Evolutionary conservation across 331 rosid genomes (phyloP), one percentile per base, ranked within the genome.

Genomic region (Phaseolus coccineus): DNA sequence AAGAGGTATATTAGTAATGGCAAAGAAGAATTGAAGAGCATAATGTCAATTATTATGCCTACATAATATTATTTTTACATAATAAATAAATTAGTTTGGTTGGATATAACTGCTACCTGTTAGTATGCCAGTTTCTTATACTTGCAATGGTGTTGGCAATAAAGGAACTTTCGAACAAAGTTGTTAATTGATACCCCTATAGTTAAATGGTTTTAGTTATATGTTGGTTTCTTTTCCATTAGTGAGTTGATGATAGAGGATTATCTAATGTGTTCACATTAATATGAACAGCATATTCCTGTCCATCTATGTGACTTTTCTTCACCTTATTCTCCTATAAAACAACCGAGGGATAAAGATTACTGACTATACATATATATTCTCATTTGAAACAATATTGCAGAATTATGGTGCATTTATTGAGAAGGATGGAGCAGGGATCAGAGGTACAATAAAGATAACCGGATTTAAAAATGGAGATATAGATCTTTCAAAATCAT

Each of bases 371-470:
- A 72, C 76, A 28, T 5, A 63, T 5, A 63, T 69, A 39, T 16
- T 81, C 39, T 44, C 47, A 5, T 61, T 77, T 47, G 52, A 76
- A 64, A 81, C 67, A 69, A 81, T 76, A 63, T 57, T 81, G 35
- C 89, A 94, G 98, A 94, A 94, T 73, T 91, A 93, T 73, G 98
- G 98, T 51, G 96, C 97, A 81, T 92, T 85, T 81, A 76, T 94
- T 59, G 98, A 94, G 90, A 94, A 83, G 82, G 98, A 94, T 87
- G 97, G 97, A 84, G 98, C 90, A 0, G 98, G 98, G 37, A 88
- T 94, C 66, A 87, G 88, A 87, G 97, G 97, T 58, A 66, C 87
- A 81, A 74, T 88, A 69, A 88, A 90, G 88, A 90, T 95, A 72
- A 88, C 93, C 53, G 97, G 96, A 84, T 95, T 92, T 53, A 61